Conservation (phyloP, 345 rosid genomes). For the Eucalyptus sp. region DNA sequence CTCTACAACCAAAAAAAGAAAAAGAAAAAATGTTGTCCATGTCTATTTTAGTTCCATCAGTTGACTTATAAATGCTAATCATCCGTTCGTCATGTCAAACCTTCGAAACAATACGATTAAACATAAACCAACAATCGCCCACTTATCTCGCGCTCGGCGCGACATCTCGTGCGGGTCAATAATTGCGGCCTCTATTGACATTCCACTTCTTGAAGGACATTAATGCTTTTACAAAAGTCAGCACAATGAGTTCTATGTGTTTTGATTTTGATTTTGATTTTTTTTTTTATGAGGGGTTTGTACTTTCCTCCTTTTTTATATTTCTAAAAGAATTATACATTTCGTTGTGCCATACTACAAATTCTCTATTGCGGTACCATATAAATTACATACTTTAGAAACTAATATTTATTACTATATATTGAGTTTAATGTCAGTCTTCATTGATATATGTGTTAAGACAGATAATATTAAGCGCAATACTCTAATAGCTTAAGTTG, state of each 20-base stretch:
- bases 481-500: background rate
- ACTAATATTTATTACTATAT: background rate
- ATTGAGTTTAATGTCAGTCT: background rate
- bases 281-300: background rate
- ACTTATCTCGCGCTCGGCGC: background rate
- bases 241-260: background rate
- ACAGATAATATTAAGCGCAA: no score
- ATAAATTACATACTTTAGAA: background rate
- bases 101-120: background rate
- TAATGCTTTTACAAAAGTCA: background rate
- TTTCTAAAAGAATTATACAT: background rate
- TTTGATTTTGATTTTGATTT: background rate
- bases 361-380: background rate
- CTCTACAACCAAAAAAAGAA: background rate
- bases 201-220: background rate
- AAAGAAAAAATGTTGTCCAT: background rate
- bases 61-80: background rate
- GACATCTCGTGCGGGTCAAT: background rate
- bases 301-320: background rate
- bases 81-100: background rate
- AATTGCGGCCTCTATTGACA: background rate
- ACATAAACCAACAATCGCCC: background rate
- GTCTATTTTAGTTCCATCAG: background rate
- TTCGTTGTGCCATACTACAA: background rate
- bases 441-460: background rate